Evolutionary conservation across 1,284 basidiomycete species (phyloP).

Genomic region (Stereum hirsutum): DNA sequence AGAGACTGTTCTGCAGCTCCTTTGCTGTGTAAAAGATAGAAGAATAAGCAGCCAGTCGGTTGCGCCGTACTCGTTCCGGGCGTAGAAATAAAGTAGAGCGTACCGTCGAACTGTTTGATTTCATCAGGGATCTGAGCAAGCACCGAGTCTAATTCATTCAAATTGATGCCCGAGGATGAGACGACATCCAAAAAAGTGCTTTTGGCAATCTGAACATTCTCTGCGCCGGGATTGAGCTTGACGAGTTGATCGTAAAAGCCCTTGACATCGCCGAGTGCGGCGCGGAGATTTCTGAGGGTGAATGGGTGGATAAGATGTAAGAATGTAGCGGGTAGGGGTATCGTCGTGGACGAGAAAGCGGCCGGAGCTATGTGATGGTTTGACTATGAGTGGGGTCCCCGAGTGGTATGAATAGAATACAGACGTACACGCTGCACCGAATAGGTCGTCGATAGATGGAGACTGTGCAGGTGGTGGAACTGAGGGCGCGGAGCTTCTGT

Average conservation of each 20-base stretch:
- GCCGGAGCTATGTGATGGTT: not conserved
- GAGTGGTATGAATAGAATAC: too few species aligned
- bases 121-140: conserved; percentile 29
- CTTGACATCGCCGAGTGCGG: conserved; percentile 44
- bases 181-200: conserved; percentile 52
- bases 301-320: conserved; percentile 55
- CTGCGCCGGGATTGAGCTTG: conserved; percentile 40
- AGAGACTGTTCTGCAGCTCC: conserved; percentile 39
- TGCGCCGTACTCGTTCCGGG: too few species aligned
- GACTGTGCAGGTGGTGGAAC: not conserved
- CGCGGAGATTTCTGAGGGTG: conserved; percentile 38
- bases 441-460: not conserved
- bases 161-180: conserved; percentile 51
- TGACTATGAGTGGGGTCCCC: too few species aligned
- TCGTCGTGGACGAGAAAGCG: conserved; percentile 5
- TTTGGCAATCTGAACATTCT: conserved; percentile 54
- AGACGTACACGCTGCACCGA: too few species aligned
- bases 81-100: conserved; percentile 2
- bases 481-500: conserved; percentile 4
- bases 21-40: conserved; percentile 28
- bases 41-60: too few species aligned
- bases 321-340: conserved; percentile 19
- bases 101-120: conserved; percentile 16
- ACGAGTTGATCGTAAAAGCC: conserved; percentile 43
- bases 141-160: conserved; percentile 37